A percentile compares a stretch with the other conserved stretches of the same genome.
Conservation (phyloP, 257 asterid species). For the Cordia subcordata region DNA sequence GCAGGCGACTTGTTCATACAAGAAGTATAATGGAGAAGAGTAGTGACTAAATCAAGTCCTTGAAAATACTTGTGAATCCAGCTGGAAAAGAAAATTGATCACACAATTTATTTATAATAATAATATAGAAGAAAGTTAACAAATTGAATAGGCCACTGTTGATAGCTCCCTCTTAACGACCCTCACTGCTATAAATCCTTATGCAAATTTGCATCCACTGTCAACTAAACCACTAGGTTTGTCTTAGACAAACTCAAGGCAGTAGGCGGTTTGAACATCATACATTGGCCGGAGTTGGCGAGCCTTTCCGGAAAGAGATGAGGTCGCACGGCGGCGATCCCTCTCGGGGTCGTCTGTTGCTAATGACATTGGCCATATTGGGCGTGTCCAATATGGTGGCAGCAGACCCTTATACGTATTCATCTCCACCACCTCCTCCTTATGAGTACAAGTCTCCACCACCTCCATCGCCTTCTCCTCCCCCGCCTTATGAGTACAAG, state of each 20-base stretch:
- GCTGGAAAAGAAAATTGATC: constrained; percentile 25
- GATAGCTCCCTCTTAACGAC: constrained; percentile 47
- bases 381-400: constrained; percentile 33
- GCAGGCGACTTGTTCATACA: constrained; percentile 28
- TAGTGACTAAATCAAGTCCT: constrained; percentile 16
- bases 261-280: neutral
- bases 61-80: constrained; percentile 17
- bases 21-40: neutral
- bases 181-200: constrained; percentile 30
- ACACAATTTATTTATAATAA: constrained; percentile 6
- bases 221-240: constrained; percentile 10
- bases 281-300: constrained; percentile 23
- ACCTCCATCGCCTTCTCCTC: constrained; percentile 10
- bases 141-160: constrained; percentile 19
- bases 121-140: constrained; percentile 9
- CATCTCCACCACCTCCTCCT: constrained; percentile 33
- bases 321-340: constrained; percentile 33
- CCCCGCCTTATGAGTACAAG: constrained; percentile 24
- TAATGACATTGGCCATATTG: constrained; percentile 53
- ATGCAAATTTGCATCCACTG: constrained; percentile 2
- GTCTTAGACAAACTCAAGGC: neutral
- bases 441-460: constrained; percentile 27
- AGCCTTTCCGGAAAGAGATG: constrained; percentile 31
- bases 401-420: constrained; percentile 44
- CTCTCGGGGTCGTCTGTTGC: constrained; percentile 31